Evolutionary conservation across 2,329 filamentous ascomycete species (phyloP), one percentile per base, ranked within the genome.

Genomic region (Arachnomyces sp.): DNA sequence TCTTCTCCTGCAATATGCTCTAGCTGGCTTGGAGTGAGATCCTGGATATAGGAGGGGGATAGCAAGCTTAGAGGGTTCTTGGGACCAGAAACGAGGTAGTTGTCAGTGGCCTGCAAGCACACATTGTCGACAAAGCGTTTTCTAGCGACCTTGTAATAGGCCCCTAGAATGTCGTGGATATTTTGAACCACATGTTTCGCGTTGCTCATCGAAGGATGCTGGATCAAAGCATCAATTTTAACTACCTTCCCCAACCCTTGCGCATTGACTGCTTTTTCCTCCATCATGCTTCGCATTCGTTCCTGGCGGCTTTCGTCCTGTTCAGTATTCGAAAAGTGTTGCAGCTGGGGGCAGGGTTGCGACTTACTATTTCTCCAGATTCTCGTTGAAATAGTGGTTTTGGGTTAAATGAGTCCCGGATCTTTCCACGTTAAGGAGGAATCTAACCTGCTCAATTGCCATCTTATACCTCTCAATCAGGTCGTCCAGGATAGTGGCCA

Each of bases 91-190:
- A 83, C 57, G 0, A 85, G 63, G 43, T 67, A 67, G 50, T 78
- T 60, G 32, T 74, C 70, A 2, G 75, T 62, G 0, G 70, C 75
- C 46, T 84, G 80, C 44, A 72, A 70, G 50, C 68, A 78, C 2
- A 86, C 56, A 3, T 66, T 72, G 48, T 86, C 81, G 2, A 82
- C 69, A 42, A 86, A 82, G 0, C 78, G 71, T 50, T 75, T 74
- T 9, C 65, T 66, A 0, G 78, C 68, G 1, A 82, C 72, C 17
- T 75, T 69, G 61, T 85, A 84, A 56, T 80, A 85, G 2, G 72
- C 67, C 18, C 66, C 56, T 0, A 85, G 63, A 1, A 75, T 72
- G 43, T 84, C 73, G 40, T 82, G 75, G 3, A 84, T 71, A 7
- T 78, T 69, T 28, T 73, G 63, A 3, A 67, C 48, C 1, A 60